Evolutionary conservation across 306 rosid species (phyloP).

Genomic region (Amphicarpaea edgeworthii): DNA sequence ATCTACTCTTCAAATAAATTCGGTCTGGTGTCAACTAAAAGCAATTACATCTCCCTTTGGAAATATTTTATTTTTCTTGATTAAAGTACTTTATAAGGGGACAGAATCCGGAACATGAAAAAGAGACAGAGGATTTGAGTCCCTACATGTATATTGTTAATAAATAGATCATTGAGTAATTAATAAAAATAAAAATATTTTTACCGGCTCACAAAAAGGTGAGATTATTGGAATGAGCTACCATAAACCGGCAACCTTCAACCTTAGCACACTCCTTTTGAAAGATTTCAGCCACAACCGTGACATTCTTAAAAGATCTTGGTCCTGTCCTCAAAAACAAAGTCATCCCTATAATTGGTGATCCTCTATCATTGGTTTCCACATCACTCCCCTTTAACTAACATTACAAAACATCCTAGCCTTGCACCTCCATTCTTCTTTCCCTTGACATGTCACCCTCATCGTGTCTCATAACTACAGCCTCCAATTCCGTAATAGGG

Average conservation of each 20-base stretch:
- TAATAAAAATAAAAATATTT: neutral
- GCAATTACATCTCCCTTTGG: neutral
- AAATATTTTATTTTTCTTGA: neutral
- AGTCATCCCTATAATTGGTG: slow-evolving; percentile 57
- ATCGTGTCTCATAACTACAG: slow-evolving; percentile 76
- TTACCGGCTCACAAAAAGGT: slow-evolving; percentile 70
- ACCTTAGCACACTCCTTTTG: slow-evolving; percentile 58
- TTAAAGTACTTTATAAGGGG: neutral
- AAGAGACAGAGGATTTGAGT: neutral
- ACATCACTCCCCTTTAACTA: slow-evolving; percentile 5
- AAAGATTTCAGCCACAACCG: slow-evolving; percentile 53
- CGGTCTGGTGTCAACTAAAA: neutral
- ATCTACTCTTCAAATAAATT: neutral
- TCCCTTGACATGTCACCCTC: slow-evolving; percentile 79
- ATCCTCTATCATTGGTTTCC: neutral
- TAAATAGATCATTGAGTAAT: slow-evolving; percentile 3
- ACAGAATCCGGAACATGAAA: slow-evolving; percentile 12
- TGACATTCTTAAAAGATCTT: slow-evolving; percentile 64
- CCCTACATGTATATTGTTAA: neutral
- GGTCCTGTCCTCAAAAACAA: slow-evolving; percentile 65
- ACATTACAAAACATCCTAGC: slow-evolving; percentile 67
- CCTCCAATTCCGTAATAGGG: too few species aligned
- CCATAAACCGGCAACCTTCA: slow-evolving; percentile 58
- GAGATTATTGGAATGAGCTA: slow-evolving; percentile 65
- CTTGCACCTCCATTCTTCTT: slow-evolving; percentile 69